Base-by-base conservation (phyloP, 2,329 filamentous ascomycete genomes). In the Trichothecium roseum region DNA sequence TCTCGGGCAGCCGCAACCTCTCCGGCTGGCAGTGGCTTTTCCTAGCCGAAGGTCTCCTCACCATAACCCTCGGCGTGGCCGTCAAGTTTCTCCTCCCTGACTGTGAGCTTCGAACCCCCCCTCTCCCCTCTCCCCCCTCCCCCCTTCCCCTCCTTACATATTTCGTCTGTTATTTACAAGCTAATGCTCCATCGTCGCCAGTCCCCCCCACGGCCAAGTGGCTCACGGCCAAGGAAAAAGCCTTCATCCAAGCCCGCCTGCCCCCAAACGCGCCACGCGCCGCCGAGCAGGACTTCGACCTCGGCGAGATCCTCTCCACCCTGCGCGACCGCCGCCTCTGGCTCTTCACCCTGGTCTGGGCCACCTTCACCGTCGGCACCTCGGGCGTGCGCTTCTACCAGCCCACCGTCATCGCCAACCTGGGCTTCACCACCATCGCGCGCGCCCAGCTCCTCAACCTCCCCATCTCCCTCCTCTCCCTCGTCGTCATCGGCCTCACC, bases 11-110 rank as follows among this genome's bases (percentile, higher is more conserved):
- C 10, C 42, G 45, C 5, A 58, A 60, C 0, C 48, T 60, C 0
- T 58, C 55, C 4, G 35, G 42, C 5, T 41, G 60, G 42, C 40
- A 48, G 37, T 50, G 56, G 60, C 39, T 64, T 2, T 59, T 64
- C 37, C 42, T 64, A 2, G 45, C 51, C 5, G 67, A 73, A 46
- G 68, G 67, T 4, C 50, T 66, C 18, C 47, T 57, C 10, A 73
- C 69, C 0, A 52, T 72, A 7, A 34, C 66, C 2, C 32, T 67
- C 1, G 66, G 69, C 7, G 45, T 68, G 4, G 45, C 58, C 5
- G 60, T 73, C 10, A 72, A 66, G 52, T 72, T 75, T 35, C 36
- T 68, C 0, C 54, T 76, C 1, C 70, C 70, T 0, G 68, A 75
- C 42, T 72, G 64, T 68, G 47, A 43, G 57, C 37, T n/a, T 14